phyloP scores from a whole-genome alignment of 108 stramenopile genomes.

The Skeletonema tropicum region DNA sequence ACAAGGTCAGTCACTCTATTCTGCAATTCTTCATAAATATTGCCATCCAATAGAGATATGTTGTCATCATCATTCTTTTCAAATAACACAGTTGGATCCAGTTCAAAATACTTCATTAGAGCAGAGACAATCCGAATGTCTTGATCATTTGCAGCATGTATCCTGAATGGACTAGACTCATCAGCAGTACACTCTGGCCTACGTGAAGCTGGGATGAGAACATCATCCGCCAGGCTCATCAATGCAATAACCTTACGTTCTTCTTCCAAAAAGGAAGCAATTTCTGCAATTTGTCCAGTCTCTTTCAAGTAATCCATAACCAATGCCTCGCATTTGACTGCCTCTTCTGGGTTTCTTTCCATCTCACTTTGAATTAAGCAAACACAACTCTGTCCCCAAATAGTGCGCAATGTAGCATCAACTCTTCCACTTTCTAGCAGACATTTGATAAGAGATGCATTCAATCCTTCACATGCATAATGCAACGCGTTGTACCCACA shows the following conservation, averaged over 20 bases:
- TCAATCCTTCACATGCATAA: slow-evolving; percentile 48
- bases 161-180: not conserved
- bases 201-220: slow-evolving; percentile 42
- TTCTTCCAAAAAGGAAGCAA: slow-evolving; percentile 37
- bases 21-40: slow-evolving; percentile 39
- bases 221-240: slow-evolving; percentile 35
- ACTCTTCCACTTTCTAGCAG: slow-evolving; percentile 35
- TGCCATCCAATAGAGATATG: slow-evolving; percentile 10
- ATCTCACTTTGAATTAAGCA: slow-evolving; percentile 25
- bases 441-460: slow-evolving; percentile 26
- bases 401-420: slow-evolving; percentile 35
- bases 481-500: slow-evolving; percentile 51
- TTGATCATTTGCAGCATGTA: slow-evolving; percentile 15
- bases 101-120: slow-evolving; percentile 24
- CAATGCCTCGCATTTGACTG: slow-evolving; percentile 30
- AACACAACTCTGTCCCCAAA: slow-evolving; percentile 43
- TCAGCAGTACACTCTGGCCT: slow-evolving; percentile 19
- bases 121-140: slow-evolving; percentile 34
- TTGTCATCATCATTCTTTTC: slow-evolving; percentile 8
- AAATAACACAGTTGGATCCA: slow-evolving; percentile 33
- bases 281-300: slow-evolving; percentile 6
- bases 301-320: slow-evolving; percentile 27
- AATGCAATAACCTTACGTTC: slow-evolving; percentile 35
- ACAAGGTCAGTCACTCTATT: slow-evolving; percentile 32
- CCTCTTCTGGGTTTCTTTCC: slow-evolving; percentile 22